Conservation (phyloP, 179 eudicot species). For the Beta corolliflora region DNA sequence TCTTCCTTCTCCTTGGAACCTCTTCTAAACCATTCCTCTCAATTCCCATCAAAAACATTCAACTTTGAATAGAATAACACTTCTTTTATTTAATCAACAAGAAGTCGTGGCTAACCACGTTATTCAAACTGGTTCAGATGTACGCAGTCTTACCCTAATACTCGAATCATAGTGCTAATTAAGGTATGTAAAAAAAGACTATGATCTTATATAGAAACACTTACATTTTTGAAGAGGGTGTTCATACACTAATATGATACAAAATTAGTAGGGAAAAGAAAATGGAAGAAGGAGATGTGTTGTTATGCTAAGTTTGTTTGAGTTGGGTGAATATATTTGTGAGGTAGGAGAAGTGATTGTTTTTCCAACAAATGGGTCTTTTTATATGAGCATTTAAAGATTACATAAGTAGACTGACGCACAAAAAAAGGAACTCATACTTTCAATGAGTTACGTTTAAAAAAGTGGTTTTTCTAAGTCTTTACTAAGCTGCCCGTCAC, state of each 20-base stretch:
- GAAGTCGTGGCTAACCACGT: too few relatives aligned
- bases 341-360: neutral
- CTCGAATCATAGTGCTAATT: neutral
- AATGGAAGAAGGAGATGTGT: neutral
- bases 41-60: conserved; percentile 29
- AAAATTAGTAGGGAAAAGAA: neutral
- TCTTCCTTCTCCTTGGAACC: conserved; percentile 16
- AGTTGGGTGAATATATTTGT: neutral
- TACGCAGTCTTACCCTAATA: neutral
- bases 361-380: neutral
- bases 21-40: neutral
- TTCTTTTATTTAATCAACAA: too few relatives aligned
- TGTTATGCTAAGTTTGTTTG: neutral
- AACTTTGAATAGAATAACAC: neutral
- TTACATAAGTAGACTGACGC: neutral
- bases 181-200: neutral
- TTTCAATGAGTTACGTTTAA: conserved; percentile 4
- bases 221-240: neutral
- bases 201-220: neutral
- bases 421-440: neutral
- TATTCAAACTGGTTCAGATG: neutral
- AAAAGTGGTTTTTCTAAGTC: conserved; percentile 6
- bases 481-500: neutral
- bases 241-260: neutral
- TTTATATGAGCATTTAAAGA: neutral